A percentile compares a stretch with the other conserved stretches of the same genome.
Conservation (phyloP, 192 early-diverging fungal species). For the Gonapodya prolifera region DNA sequence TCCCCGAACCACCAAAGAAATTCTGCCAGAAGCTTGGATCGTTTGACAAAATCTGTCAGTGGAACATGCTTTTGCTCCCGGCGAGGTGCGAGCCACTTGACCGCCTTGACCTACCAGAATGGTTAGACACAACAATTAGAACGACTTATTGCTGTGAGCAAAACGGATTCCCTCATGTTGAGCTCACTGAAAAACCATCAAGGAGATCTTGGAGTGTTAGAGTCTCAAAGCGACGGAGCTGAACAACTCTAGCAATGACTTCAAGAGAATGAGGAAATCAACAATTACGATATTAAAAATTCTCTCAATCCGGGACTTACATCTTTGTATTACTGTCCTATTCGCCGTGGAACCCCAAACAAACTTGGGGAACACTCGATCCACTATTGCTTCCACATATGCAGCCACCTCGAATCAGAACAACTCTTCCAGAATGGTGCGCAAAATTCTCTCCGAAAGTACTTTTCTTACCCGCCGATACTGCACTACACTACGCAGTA, state of each 20-base stretch:
- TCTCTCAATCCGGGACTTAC: not conserved
- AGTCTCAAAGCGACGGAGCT: constrained; percentile 43
- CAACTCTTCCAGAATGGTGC: not conserved
- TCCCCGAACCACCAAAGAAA: constrained; percentile 57
- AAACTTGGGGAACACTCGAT: not conserved
- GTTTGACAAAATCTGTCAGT: constrained; percentile 28
- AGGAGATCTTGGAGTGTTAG: constrained; percentile 39
- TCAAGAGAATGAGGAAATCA: not conserved
- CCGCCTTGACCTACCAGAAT: not conserved
- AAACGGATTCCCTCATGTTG: constrained; percentile 2
- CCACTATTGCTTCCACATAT: not conserved
- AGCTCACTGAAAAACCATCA: constrained; percentile 38
- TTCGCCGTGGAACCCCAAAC: not conserved
- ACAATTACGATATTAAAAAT: not conserved
- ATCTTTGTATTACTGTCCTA: not conserved
- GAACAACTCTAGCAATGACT: constrained; percentile 42
- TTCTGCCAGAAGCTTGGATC: constrained; percentile 38
- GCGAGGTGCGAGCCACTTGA: not conserved
- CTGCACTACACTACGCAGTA: not conserved
- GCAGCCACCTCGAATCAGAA: not conserved
- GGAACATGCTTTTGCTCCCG: constrained; percentile 15
- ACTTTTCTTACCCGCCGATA: not conserved
- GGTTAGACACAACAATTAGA: not conserved
- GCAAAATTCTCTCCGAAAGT: not conserved
- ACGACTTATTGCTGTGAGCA: not conserved